Evolutionary conservation across 345 rosid species (phyloP).

Genomic region (Eucalyptus erythrocorys): DNA sequence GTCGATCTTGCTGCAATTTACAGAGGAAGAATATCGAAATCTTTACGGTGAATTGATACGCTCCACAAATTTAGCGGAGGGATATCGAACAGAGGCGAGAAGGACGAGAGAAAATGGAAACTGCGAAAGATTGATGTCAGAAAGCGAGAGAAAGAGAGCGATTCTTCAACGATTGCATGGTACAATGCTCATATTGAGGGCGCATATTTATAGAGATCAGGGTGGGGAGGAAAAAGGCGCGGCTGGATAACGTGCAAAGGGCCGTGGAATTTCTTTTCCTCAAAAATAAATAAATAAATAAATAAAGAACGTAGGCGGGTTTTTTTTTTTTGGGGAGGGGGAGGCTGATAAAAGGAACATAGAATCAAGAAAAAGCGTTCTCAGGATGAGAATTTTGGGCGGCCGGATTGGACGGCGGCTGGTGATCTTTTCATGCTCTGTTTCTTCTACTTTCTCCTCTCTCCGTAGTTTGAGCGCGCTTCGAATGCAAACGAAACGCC

Average conservation of each 20-base stretch:
- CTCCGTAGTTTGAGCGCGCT: not conserved
- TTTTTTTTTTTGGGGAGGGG: not conserved
- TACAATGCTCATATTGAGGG: not conserved
- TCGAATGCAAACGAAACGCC: not conserved
- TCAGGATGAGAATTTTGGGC: not conserved
- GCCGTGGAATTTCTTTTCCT: not conserved
- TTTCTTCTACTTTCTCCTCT: not conserved
- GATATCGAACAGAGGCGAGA: not conserved
- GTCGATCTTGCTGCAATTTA: not conserved
- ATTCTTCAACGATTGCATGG: not conserved
- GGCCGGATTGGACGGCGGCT: not conserved
- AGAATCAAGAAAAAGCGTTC: not conserved
- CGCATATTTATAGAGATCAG: not conserved
- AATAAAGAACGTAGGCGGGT: too few relatives aligned
- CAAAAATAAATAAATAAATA: fast-evolving
- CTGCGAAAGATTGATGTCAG: not conserved
- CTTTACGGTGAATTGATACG: not conserved
- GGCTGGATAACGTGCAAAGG: not conserved
- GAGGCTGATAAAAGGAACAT: too few relatives aligned
- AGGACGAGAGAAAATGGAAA: not conserved
- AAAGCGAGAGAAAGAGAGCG: not conserved
- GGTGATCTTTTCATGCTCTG: not conserved
- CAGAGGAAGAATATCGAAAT: not conserved
- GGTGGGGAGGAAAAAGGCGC: not conserved
- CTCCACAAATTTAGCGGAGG: not conserved